Evolutionary conservation across 345 rosid genomes (phyloP).

Genomic region (Rubroshorea leprosula): DNA sequence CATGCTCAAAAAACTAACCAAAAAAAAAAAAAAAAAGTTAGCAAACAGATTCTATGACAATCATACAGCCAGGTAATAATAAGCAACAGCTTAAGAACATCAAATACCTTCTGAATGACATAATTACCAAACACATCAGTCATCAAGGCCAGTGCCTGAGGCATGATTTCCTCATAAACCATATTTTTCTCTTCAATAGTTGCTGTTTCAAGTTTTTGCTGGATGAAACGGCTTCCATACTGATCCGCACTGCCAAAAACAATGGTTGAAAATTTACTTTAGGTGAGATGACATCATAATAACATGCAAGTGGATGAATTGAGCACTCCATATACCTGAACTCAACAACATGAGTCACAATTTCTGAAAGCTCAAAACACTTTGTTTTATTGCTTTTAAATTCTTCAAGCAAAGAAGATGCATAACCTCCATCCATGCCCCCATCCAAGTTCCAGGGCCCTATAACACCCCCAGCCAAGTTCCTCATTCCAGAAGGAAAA

Average conservation of each 20-base stretch:
- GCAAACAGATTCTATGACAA: background rate
- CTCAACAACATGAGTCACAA: slow-evolving; percentile 65
- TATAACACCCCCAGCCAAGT: slow-evolving; percentile 44
- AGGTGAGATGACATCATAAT: background rate
- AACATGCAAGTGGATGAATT: background rate
- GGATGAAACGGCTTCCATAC: slow-evolving; percentile 64
- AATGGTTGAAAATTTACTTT: background rate
- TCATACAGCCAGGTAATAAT: background rate
- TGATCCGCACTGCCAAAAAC: slow-evolving; percentile 57
- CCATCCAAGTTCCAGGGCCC: slow-evolving; percentile 58
- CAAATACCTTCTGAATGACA: slow-evolving; percentile 56
- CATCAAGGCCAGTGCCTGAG: slow-evolving; percentile 56
- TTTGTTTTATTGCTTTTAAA: slow-evolving; percentile 66
- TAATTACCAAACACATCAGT: slow-evolving; percentile 72
- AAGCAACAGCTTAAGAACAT: slow-evolving; percentile 3
- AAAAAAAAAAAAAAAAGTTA: background rate
- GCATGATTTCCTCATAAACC: slow-evolving; percentile 59
- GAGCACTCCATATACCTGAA: slow-evolving; percentile 41
- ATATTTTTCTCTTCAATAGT: slow-evolving; percentile 47
- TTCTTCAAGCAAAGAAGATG: slow-evolving; percentile 65
- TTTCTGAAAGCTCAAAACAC: slow-evolving; percentile 63
- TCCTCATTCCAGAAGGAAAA: slow-evolving; percentile 45
- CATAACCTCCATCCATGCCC: slow-evolving; percentile 45
- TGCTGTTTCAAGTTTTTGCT: slow-evolving; percentile 59
- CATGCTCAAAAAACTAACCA: slow-evolving; percentile 75